A percentile compares a stretch with the other conserved stretches of the same genome.
These are phyloP conservation scores for Hypomontagnella monticulosa DNA, from an alignment of 495 filamentous ascomycete genomes.

Conservation along the genomic window DNA sequence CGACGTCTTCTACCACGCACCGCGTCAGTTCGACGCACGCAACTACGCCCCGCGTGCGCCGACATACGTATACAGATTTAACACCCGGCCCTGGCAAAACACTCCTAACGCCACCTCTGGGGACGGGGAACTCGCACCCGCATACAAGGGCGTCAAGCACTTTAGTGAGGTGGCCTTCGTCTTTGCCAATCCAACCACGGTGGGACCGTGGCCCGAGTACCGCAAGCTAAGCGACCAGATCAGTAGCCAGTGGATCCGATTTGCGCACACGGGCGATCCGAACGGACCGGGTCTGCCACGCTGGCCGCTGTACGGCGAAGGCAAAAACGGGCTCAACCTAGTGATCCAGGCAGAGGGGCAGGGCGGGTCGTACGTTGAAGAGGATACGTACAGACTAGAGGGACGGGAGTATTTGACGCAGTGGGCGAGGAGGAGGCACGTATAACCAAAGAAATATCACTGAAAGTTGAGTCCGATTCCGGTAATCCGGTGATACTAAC, in stretches of 20 bases:
- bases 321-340: conserved; percentile 42
- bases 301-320: conserved; percentile 46
- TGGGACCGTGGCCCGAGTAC: conserved; percentile 47
- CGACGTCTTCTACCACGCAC: conserved; percentile 50
- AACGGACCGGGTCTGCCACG: conserved; percentile 39
- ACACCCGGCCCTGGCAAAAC: conserved; percentile 45
- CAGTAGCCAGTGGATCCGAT: conserved; percentile 48
- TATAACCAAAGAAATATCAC: conserved; percentile 13
- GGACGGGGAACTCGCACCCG: conserved; percentile 39
- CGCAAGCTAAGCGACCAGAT: conserved; percentile 39
- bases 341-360: conserved; percentile 49
- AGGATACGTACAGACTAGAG: conserved; percentile 46
- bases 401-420: conserved; percentile 49
- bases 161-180: conserved; percentile 50
- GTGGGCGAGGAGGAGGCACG: conserved; percentile 50
- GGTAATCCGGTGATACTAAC: not conserved
- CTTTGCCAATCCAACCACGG: conserved; percentile 45
- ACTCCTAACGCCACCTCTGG: conserved; percentile 12
- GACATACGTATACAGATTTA: conserved; percentile 48
- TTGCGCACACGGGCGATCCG: conserved; percentile 46
- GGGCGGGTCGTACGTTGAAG: conserved; percentile 45
- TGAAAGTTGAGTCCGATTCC: too few relatives aligned
- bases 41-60: conserved; percentile 36
- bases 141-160: conserved; percentile 48
- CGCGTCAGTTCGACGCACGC: conserved; percentile 43